Base-by-base conservation (phyloP, 192 early-diverging fungal species). In the Backusella westeae region DNA sequence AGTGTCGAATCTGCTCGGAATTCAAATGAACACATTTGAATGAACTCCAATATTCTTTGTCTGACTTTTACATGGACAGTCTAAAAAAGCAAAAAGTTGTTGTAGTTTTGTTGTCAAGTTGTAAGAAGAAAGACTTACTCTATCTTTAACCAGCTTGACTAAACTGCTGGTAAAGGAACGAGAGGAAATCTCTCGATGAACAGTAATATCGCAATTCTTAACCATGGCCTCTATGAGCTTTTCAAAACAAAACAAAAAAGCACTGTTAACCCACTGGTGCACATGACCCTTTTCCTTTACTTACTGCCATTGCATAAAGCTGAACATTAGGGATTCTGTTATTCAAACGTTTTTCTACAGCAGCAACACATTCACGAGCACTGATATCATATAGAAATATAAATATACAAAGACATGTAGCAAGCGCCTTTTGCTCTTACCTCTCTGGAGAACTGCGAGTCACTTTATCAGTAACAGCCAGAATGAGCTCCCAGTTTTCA, bases 401-500 rank as follows among this genome's bases (percentile, higher is more conserved):
- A 67, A 17, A 49, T 6, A 49, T 44, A 49, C 19, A 49, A 49
- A n/a, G 38, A 39, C 8, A 10, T 39, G n/a, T 21, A 49, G 5
- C 19, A 19, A 0, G 6, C 0, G 6, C 10, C 7, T n/a, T 23
- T 26, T 21, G 21, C 23, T 46, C 71, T 75, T 85, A 90, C 89
- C 80, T 74, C 36, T 89, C 85, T 10, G 85, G 80, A 49, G 82
- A 78, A 36, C 82, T 80, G 39, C 76, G 78, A 29, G 83, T 75
- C 1, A 92, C 90, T 29, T 88, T 87, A 80, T 95, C 93, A 74
- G 90, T 91, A 26, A 96, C 89, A 70, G 84, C 86, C 66, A 92
- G 84, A 66, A 94, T 93, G 53, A 92, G 84, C 66, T 90, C 89
- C 97, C 97, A 99, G 86, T 99, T 94, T 85, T 99, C 98, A 42